Conservation (phyloP, 139 green algal species). For the Volvox reticuliferus region DNA sequence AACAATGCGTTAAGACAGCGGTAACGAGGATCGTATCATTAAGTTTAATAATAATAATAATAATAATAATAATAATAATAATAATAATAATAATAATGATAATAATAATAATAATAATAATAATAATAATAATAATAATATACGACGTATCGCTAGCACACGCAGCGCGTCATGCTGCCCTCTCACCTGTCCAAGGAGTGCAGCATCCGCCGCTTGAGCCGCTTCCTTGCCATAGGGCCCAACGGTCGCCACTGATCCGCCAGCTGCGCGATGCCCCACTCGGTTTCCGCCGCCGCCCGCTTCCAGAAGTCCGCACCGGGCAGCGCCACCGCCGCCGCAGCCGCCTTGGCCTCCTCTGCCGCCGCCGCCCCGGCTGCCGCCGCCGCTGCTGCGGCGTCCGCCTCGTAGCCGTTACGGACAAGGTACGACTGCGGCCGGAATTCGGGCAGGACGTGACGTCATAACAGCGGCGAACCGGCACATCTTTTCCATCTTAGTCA, state of each 20-base stretch:
- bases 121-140: no score
- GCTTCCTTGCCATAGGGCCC: background rate
- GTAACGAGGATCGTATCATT: no score
- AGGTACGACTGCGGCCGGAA: background rate
- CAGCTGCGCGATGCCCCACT: conserved; percentile 1
- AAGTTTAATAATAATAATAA: no score
- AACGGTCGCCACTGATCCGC: conserved; percentile 9
- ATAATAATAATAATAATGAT: no score
- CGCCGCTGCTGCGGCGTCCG: background rate
- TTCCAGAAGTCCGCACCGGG: conserved; percentile 2
- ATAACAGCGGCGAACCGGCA: background rate
- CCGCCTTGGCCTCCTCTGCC: background rate
- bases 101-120: no score
- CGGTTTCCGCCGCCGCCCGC: background rate
- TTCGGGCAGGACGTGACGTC: background rate
- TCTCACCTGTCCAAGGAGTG: background rate
- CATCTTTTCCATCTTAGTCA: no score
- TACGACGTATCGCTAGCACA: no score
- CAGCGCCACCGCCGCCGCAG: background rate
- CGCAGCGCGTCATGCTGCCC: no score
- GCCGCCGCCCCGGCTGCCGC: background rate
- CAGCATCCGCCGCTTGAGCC: background rate
- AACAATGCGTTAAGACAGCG: no score
- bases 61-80: no score
- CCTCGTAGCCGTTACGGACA: background rate